Base-by-base conservation (phyloP, 805 yeast genomes). In the Brettanomyces custersianus region DNA sequence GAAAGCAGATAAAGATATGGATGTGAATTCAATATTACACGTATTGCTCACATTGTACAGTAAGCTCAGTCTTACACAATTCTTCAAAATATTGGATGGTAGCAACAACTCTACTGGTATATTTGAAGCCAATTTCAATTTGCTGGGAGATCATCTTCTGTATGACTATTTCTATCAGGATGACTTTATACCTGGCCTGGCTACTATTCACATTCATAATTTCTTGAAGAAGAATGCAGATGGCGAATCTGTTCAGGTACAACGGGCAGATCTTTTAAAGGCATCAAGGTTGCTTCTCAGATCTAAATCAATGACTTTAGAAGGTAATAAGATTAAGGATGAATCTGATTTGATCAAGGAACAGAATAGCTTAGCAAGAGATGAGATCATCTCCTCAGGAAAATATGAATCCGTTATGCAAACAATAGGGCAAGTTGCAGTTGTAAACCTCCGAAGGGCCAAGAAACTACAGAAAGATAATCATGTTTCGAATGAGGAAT, bases 141-240 rank as follows among this genome's bases (percentile, higher is more conserved):
- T 48, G 23, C 26, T 51, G 19, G 64, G 70, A 34, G 39, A 44
- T 2, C 63, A 62, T 16, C 48, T 68, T 11, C 54, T 77, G 4
- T 62, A 61, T 40, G 80, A 76, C 43, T 79, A 66, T 44, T 75
- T 66, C 44, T 72, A 76, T 43, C 87, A 81, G 46, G 77, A 74
- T 32, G 94, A 82, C 45, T 60, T 68, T 13, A 60, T 67, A 13
- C 44, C 63, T 5, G 78, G 70, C 3, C 49, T 68, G 32, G 69
- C 75, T 5, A 24, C 20, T 9, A 13, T 20, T 17, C 40, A 39
- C 22, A 5, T 26, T 4, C 5, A 26, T 16, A 23, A 33, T 8
- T 33, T 34, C 16, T 22, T 36, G 8, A 22, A 29, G 9, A 30
- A 19, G 8, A 27, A 29, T 30, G 7, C 13, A 17, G 29, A 60